phyloP scores from a whole-genome alignment of 2,329 filamentous ascomycete genomes.

The Calonectria pauciramosa region DNA sequence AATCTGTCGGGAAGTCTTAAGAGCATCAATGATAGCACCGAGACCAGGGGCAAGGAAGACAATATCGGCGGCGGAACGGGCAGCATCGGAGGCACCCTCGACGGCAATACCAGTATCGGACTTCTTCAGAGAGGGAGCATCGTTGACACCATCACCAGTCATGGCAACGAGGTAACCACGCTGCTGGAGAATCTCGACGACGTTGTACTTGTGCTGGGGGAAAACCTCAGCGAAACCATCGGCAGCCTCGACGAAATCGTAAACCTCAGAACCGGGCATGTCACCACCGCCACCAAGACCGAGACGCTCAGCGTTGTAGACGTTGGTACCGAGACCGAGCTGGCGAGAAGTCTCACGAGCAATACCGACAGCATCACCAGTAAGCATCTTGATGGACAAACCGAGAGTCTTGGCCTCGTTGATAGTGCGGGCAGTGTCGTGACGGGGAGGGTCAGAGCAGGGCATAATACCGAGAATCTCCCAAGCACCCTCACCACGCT shows the following conservation, averaged over 20 bases:
- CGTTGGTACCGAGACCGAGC: conserved; percentile 91
- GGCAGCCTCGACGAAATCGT: conserved; percentile 95
- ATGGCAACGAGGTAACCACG: conserved; percentile 95
- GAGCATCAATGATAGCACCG: conserved; percentile 90
- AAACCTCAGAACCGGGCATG: conserved; percentile 94
- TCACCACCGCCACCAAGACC: conserved; percentile 91
- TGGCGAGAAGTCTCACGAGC: conserved; percentile 92
- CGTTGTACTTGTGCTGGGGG: conserved; percentile 86
- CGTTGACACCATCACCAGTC: conserved; percentile 97
- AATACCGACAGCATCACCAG: conserved; percentile 94
- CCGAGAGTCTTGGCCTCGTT: conserved; percentile 90
- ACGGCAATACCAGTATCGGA: conserved; percentile 97
- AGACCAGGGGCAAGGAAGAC: conserved; percentile 94
- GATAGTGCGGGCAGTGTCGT: conserved; percentile 92
- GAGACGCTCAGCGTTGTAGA: conserved; percentile 93
- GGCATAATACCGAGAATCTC: conserved; percentile 96
- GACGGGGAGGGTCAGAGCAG: conserved; percentile 90
- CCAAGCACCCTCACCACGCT: conserved; percentile 85
- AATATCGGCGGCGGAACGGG: conserved; percentile 91
- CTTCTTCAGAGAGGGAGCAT: conserved; percentile 92
- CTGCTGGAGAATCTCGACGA: conserved; percentile 90
- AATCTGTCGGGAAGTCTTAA: conserved; percentile 94
- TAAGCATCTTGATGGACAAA: conserved; percentile 96
- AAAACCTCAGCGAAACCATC: conserved; percentile 97
- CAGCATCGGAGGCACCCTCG: conserved; percentile 91